Evolutionary conservation across 305 asterid genomes (phyloP), one percentile per base, ranked within the genome.

Genomic region (Caryopteris hybrid): DNA sequence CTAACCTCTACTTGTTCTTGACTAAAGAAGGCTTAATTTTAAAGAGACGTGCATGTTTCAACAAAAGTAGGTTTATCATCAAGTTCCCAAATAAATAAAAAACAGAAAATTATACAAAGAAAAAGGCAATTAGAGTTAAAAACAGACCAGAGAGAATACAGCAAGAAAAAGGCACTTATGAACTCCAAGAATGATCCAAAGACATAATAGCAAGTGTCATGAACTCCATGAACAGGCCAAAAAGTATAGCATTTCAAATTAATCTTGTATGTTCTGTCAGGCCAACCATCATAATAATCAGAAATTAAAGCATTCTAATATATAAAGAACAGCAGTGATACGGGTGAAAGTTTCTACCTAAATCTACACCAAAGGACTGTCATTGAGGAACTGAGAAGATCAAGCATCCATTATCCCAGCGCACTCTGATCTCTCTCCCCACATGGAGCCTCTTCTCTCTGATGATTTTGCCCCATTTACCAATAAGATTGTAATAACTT

Each of bases 371-470:
- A 68, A 45, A 33, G 3, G 29, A 47, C 65, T 45, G 60, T 64
- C 73, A 77, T 59, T 70, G 76, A 59, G 86, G 82, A 63, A 81
- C 86, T 1, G 86, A 81, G 72, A 81, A 81, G 21, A 79, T 59
- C 86, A 81, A 76, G 79, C 71, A 76, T 48, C 86, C 86, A 10
- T 73, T 79, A 16, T 81, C 86, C 86, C 86, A 81, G 8, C 86
- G 78, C 12, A 81, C 80, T 61, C 78, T 67, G 51, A 81, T 76
- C 77, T 81, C 86, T 50, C 78, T 73, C 69, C 86, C 86, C 20
- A 81, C 80, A 21, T 81, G 76, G 51, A 81, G 74, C 69, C 78
- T 71, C 61, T 81, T 81, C 34, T 81, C 86, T 57, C 86, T 70
- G 45, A 81, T 76, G 34, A 81, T 81, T 69, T 81, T 81, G 27